These are phyloP conservation scores for Colletotrichum ledebouriae DNA, from an alignment of 2,329 filamentous ascomycete genomes.

Conservation along the genomic window DNA sequence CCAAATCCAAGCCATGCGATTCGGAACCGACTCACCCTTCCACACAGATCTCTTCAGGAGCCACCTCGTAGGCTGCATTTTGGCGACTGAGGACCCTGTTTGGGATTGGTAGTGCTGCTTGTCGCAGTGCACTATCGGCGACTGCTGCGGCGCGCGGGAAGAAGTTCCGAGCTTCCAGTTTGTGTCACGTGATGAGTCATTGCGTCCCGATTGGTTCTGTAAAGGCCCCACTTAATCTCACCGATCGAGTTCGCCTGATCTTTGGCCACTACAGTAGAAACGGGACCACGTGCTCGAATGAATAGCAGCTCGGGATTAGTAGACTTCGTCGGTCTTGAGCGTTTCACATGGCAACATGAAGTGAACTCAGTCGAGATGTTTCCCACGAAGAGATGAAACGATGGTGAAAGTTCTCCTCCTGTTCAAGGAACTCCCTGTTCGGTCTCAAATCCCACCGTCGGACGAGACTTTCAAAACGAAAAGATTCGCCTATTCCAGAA, in stretches of 20 bases:
- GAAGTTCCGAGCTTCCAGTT: conserved; percentile 39
- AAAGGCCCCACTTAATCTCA: background rate
- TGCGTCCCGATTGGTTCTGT: too few relatives aligned
- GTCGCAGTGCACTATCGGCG: conserved; percentile 14
- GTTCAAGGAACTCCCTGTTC: conserved; percentile 12
- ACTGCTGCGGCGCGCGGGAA: conserved; percentile 24
- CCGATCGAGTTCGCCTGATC: conserved; percentile 4
- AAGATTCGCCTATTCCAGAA: background rate
- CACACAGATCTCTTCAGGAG: conserved; percentile 84
- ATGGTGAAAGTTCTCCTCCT: background rate
- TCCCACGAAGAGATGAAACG: conserved; percentile 14
- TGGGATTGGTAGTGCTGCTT: conserved; percentile 19
- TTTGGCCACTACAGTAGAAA: too few relatives aligned
- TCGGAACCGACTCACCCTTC: conserved; percentile 75
- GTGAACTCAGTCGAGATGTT: background rate
- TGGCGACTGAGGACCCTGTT: conserved; percentile 42
- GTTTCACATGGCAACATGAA: conserved; percentile 7
- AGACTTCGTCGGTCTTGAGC: background rate
- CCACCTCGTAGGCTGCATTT: conserved; percentile 78
- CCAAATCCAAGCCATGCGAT: background rate
- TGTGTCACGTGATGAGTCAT: conserved; percentile 28
- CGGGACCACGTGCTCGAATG: too few relatives aligned
- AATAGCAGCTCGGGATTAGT: too few relatives aligned
- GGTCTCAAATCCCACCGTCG: background rate
- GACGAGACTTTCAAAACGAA: background rate